Evolutionary conservation across 805 yeast genomes (phyloP).

Genomic region (Candida andamanensis): DNA sequence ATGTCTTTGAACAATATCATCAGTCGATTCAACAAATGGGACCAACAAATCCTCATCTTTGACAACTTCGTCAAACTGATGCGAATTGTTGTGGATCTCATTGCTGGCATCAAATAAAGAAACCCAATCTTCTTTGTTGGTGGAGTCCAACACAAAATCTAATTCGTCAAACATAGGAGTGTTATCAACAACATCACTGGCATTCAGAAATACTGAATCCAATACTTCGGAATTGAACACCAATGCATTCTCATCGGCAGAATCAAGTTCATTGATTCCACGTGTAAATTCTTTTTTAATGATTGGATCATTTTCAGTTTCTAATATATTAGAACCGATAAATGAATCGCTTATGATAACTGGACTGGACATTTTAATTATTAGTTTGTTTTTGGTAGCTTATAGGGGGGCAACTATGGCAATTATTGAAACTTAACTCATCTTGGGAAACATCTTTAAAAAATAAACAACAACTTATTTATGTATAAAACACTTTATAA

Average conservation of each 20-base stretch:
- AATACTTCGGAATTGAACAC: constrained; percentile 49
- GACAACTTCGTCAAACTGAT: constrained; percentile 7
- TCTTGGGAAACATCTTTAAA: constrained; percentile 7
- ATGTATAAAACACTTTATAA: background rate
- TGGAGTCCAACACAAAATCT: constrained; percentile 38
- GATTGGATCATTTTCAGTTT: constrained; percentile 1
- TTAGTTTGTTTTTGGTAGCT: background rate
- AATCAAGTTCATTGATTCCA: background rate
- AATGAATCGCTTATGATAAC: constrained; percentile 14
- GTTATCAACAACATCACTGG: constrained; percentile 31
- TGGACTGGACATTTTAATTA: constrained; percentile 11
- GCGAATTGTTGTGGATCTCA: constrained; percentile 11
- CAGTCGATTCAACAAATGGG: constrained; percentile 13
- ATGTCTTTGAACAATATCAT: constrained; percentile 1
- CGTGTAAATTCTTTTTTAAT: background rate
- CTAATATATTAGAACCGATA: constrained; percentile 7
- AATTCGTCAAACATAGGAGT: constrained; percentile 61
- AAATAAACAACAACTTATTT: constrained; percentile 3
- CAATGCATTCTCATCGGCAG: constrained; percentile 36
- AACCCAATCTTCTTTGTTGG: constrained; percentile 51
- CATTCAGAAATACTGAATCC: constrained; percentile 47
- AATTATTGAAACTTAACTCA: constrained; percentile 6
- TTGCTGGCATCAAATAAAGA: constrained; percentile 46
- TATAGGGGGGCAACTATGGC: constrained; percentile 1
- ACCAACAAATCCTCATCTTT: constrained; percentile 14